These are phyloP conservation scores for Gossypium thurberi DNA, from an alignment of 345 rosid genomes.

Conservation along the genomic window DNA sequence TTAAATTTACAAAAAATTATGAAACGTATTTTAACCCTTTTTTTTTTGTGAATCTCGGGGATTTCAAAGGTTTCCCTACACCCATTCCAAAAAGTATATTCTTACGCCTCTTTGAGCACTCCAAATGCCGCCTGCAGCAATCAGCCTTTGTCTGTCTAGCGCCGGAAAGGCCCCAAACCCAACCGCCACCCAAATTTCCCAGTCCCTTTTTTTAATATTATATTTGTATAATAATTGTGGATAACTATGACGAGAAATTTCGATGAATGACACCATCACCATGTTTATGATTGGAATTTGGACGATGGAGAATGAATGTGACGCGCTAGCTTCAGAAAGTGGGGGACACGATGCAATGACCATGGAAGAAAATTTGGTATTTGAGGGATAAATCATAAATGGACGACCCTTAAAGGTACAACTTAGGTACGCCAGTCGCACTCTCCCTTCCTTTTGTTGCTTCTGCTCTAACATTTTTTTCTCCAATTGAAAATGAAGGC, in stretches of 20 bases:
- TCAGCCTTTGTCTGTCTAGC: neutral
- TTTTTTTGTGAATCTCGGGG: neutral
- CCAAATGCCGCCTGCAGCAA: conserved; percentile 50
- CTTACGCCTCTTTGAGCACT: conserved; percentile 38
- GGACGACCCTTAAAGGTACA: neutral
- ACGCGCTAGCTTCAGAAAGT: conserved; percentile 1
- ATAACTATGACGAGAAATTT: conserved; percentile 14
- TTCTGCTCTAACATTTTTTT: neutral
- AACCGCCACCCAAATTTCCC: neutral
- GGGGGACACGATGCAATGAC: neutral
- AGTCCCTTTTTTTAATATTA: neutral
- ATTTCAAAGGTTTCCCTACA: neutral
- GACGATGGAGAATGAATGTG: neutral
- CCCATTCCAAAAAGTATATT: neutral
- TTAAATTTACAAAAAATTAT: too few relatives aligned
- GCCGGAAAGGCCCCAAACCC: conserved; percentile 15
- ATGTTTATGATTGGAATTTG: neutral
- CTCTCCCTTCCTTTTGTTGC: neutral
- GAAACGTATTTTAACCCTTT: too few relatives aligned
- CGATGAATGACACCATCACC: neutral
- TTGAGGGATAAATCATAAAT: neutral
- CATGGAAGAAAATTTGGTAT: neutral
- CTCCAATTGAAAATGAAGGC: conserved; percentile 14
- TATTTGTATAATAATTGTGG: neutral
- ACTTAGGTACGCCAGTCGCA: neutral